Evolutionary conservation across 805 yeast genomes (phyloP).

Genomic region (Teunomyces stri): DNA sequence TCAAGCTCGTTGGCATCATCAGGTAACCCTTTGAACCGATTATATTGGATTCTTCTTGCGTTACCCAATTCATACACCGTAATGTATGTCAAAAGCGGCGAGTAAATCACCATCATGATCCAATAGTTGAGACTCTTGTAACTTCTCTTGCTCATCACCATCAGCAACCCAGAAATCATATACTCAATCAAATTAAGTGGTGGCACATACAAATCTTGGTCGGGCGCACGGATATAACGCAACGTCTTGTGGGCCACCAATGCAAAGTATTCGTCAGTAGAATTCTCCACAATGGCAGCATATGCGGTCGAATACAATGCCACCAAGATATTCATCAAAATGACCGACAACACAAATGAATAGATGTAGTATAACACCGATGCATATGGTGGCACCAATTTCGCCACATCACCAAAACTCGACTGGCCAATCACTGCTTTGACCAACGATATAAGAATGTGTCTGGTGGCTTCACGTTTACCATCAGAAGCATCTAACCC

Average conservation of each 20-base stretch:
- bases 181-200: constrained; percentile 78
- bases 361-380: constrained; percentile 73
- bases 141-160: constrained; percentile 32
- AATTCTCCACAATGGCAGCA: constrained; percentile 74
- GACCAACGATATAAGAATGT: constrained; percentile 61
- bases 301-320: constrained; percentile 86
- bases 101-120: constrained; percentile 63
- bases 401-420: constrained; percentile 63
- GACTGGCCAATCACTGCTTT: constrained; percentile 76
- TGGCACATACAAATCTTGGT: constrained; percentile 78
- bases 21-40: constrained; percentile 57
- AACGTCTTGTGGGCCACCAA: constrained; percentile 81
- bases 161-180: constrained; percentile 26
- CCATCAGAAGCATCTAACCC: constrained; percentile 91
- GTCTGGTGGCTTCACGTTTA: constrained; percentile 65
- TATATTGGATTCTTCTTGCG: constrained; percentile 71
- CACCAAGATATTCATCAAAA: constrained; percentile 76
- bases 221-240: constrained; percentile 85
- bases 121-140: constrained; percentile 45
- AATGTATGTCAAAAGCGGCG: constrained; percentile 62
- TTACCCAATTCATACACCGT: constrained; percentile 62
- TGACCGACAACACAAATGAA: constrained; percentile 70
- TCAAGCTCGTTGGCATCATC: constrained; percentile 82
- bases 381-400: constrained; percentile 84
- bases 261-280: constrained; percentile 82